These are phyloP conservation scores for Neophaeococcomyces mojaviensis DNA, from an alignment of 2,329 filamentous ascomycete species.

Conservation along the genomic window DNA sequence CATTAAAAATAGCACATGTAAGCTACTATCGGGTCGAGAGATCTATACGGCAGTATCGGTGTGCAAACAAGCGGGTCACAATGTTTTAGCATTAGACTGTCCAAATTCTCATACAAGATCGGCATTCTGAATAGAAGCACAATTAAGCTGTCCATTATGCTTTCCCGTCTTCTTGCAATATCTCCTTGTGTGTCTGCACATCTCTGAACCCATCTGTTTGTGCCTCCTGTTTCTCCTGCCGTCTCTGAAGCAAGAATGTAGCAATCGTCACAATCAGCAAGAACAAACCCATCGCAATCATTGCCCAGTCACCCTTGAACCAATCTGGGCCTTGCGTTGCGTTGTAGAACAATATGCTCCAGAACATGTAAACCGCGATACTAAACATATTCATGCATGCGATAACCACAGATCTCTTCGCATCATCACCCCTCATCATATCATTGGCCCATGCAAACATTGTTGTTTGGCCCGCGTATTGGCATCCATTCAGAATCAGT, in stretches of 20 bases:
- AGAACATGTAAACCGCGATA: conserved; percentile 18
- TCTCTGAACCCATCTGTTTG: neutral
- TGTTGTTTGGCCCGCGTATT: conserved; percentile 17
- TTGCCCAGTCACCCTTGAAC: conserved; percentile 11
- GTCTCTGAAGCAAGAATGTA: conserved; percentile 4
- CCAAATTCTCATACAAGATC: no score
- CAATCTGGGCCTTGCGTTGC: conserved; percentile 14
- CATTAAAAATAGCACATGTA: no score
- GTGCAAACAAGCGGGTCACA: no score
- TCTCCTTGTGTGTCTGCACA: no score
- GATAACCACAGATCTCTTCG: conserved; percentile 15
- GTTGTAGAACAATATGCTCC: conserved; percentile 21
- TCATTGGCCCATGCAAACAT: conserved; percentile 21
- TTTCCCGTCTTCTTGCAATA: no score
- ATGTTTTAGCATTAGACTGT: no score
- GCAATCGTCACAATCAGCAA: conserved; percentile 6
- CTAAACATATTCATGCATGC: conserved; percentile 19
- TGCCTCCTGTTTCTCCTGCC: conserved; percentile 5
- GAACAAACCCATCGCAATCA: conserved; percentile 10
- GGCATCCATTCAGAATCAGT: conserved; percentile 17
- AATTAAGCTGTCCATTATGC: no score
- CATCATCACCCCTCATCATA: conserved; percentile 15
- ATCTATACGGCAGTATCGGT: no score
- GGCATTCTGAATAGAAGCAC: no score
- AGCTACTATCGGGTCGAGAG: no score